Evolutionary conservation across 192 early-diverging fungal species (phyloP), one percentile per base, ranked within the genome.

Genomic region (Coemansia aciculifera): DNA sequence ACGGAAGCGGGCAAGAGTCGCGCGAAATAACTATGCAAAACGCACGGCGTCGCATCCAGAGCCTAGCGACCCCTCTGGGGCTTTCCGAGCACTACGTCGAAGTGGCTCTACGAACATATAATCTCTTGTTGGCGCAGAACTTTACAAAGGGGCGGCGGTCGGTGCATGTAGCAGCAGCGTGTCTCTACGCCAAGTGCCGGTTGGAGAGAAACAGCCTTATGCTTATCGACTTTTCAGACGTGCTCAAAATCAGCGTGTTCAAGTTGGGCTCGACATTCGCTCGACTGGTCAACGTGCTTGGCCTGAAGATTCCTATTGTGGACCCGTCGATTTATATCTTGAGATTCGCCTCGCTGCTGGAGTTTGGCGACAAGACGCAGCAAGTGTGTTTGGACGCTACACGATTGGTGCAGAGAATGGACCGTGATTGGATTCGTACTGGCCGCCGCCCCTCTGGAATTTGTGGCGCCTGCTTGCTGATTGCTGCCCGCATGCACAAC

Each of bases 211-310:
- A 86, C 6, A 86, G 90, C 10, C 89, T 92, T 67, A 95, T 99
- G 94, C 83, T 99, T 46, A 99, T 99, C 48, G 97, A 99, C 67
- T 98, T 99, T 66, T 87, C 94, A 1, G 97, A 98, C 67, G 78
- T 93, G 3, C 72, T 97, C 46, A 87, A 89, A 63, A 81, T 84
- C 10, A 96, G 93, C 84, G 92, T 99, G 9, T 99, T 94, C 74
- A 84, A 86, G 66, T 84, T 99, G 21, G 97, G 97, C 39, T 75
- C 89, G 0, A 92, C 90, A 0, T 98, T 97, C 75, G 82, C 93
- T 21, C 85, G 88, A 57, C 84, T 99, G 8, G 86, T 90, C 10
- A 83, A 86, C 23, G 79, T 85, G 63, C 83, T 93, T 24, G 84
- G 86, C 48, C 64, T 92, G 32, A 66, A 83, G 15, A 67, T 90